Evolutionary conservation across 495 filamentous ascomycete genomes (phyloP).

Genomic region (Viridothelium virens): DNA sequence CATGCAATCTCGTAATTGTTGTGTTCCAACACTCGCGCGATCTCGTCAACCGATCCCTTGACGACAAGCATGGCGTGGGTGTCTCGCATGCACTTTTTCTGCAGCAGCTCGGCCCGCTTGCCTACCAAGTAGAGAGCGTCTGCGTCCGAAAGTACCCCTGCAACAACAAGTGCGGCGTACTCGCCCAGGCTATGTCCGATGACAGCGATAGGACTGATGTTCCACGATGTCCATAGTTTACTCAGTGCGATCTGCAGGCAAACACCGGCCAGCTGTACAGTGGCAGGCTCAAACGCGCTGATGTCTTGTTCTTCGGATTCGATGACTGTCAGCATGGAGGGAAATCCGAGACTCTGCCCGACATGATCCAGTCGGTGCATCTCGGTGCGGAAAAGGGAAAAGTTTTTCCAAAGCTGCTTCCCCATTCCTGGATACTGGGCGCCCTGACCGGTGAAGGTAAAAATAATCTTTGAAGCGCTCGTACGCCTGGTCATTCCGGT

Average conservation of each 20-base stretch:
- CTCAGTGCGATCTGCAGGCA: slow-evolving; percentile 35
- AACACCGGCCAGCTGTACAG: slow-evolving; percentile 43
- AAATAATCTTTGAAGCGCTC: slow-evolving; percentile 1
- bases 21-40: background rate
- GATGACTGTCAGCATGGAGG: slow-evolving; percentile 15
- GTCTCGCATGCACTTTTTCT: slow-evolving; percentile 14
- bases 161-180: slow-evolving; percentile 26
- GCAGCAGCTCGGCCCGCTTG: slow-evolving; percentile 18
- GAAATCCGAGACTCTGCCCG: slow-evolving; percentile 12
- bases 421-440: slow-evolving; percentile 11
- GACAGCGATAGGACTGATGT: slow-evolving; percentile 30
- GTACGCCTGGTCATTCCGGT: slow-evolving; percentile 26
- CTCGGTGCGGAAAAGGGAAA: slow-evolving; percentile 9
- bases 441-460: slow-evolving; percentile 23
- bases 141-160: slow-evolving; percentile 21
- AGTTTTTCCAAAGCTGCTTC: slow-evolving; percentile 11
- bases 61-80: slow-evolving; percentile 34
- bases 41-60: slow-evolving; percentile 7
- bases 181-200: slow-evolving; percentile 33
- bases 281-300: background rate
- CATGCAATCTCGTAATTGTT: slow-evolving; percentile 34
- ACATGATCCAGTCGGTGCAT: slow-evolving; percentile 5
- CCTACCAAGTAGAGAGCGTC: slow-evolving; percentile 25
- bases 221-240: slow-evolving; percentile 31
- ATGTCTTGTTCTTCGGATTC: background rate